Evolutionary conservation across 1,284 basidiomycete genomes (phyloP), one percentile per base, ranked within the genome.

Genomic region (Cutaneotrichosporon cavernicola): DNA sequence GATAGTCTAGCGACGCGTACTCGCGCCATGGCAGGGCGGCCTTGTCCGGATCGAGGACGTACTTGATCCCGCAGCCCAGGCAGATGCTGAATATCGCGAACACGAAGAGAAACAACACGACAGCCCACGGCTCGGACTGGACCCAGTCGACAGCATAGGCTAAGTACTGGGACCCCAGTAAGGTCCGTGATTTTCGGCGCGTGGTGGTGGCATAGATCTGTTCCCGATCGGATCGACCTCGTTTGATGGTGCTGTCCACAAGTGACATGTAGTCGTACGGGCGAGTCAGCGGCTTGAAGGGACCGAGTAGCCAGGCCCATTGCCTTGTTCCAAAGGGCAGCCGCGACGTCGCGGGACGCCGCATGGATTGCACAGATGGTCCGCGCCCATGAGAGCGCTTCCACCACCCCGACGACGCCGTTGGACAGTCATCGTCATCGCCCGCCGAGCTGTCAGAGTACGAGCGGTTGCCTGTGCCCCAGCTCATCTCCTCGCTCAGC

Each of bases 31-130:
- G 94, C 34, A 96, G 81, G 16, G 92, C 89, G 63, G 90, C 89
- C 79, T 97, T 97, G 84, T 99, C 96, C 53, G 94, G 92, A 76
- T 97, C 95, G 74, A 97, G 86, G 68, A 95, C 86, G 79, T 96
- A 90, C 76, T 93, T 94, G 78, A 97, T 85, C 61, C 91, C 83
- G n/a, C 22, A 56, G 5, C 52, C 52, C 5, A 56, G 31, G 52
- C 38, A 46, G 30, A 55, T 18, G 43, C 18, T 30, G 26, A 62
- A 62, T 30, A 58, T 52, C 14, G 38, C 46, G 8, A 58, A 46
- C 22, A 40, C 30, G 40, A 36, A n/a, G 32, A 60, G 30, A 32
- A 34, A 36, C 21, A 62, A 55, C 21, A 34, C 11, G 26, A 52
- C 50, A 22, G 22, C 34, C 47, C 36, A 60, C 22, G 50, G 58